phyloP scores from a whole-genome alignment of 106 monocot genomes.

The Acanthochlamys bracteata region DNA sequence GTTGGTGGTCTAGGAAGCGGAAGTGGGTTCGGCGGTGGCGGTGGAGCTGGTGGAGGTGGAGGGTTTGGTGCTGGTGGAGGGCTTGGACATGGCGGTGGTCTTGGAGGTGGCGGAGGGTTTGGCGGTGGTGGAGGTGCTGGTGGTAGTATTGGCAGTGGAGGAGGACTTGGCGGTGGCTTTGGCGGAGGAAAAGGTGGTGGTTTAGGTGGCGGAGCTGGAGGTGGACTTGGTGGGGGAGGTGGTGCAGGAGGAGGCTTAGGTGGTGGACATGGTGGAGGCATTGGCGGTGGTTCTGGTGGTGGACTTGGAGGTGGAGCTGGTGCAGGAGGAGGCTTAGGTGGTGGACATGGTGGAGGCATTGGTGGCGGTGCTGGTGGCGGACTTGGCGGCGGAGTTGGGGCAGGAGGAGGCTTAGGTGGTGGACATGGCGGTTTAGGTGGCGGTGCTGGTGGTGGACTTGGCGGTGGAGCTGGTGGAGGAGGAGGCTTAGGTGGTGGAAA shows the following conservation, averaged over 20 bases:
- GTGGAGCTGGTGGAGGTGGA: background rate
- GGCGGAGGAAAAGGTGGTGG: constrained; percentile 14
- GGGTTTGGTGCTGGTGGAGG: constrained; percentile 9
- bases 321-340: constrained; percentile 11
- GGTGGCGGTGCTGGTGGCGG: constrained; percentile 16
- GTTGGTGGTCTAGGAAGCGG: constrained; percentile 4
- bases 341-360: constrained; percentile 13
- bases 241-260: constrained; percentile 11
- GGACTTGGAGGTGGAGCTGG: constrained; percentile 18
- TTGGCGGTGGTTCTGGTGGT: constrained; percentile 4
- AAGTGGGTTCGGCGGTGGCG: background rate
- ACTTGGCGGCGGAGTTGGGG: constrained; percentile 5
- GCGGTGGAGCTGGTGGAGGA: constrained; percentile 19
- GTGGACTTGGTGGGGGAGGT: constrained; percentile 9
- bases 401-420: constrained; percentile 6
- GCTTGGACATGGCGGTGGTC: constrained; percentile 1
- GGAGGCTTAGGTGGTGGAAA: constrained; percentile 9
- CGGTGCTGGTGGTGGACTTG: constrained; percentile 14
- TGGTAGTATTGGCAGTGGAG: background rate
- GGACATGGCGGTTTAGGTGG: constrained; percentile 9
- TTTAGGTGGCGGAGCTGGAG: constrained; percentile 12
- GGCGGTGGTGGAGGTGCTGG: constrained; percentile 9
- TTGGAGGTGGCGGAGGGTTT: constrained; percentile 2
- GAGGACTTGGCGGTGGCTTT: constrained; percentile 5
- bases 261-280: constrained; percentile 17